Evolutionary conservation across 306 rosid genomes (phyloP), one percentile per base, ranked within the genome.

Genomic region (Boehmeria nivea): DNA sequence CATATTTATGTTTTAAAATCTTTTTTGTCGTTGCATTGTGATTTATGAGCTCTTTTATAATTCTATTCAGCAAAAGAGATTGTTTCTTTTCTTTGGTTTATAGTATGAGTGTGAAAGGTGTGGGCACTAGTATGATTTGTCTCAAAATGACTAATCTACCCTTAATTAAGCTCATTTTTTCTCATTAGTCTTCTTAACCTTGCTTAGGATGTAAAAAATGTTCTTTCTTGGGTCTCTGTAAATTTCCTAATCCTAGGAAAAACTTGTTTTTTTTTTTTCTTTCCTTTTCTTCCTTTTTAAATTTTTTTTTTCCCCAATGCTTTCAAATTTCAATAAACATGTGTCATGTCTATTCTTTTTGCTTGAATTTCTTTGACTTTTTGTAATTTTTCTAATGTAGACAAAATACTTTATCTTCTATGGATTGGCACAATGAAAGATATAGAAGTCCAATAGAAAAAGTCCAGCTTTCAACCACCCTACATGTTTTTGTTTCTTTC

Each of bases 131-230:
- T 33, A 33, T n/a, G n/a, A n/a, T 33, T 33, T 33, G 7, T 4
- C 38, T 5, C 38, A 33, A 54, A 40, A 59, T 69, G 58, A 64
- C 81, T 47, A 71, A 40, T 59, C 8, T 64, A 74, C 64, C 85
- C 79, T 61, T 47, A 13, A 3, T n/a, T n/a, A n/a, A n/a, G n/a
- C n/a, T n/a, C n/a, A n/a, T n/a, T n/a, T 17, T 43, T 56, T 55
- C 42, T 36, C 18, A 38, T 46, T 22, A 37, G 8, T 38, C n/a
- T 27, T 34, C 36, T 37, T 19, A 40, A 38, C 23, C 40, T 54
- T 61, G 52, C 58, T 15, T 27, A 60, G 20, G 66, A 60, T 60
- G 60, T 64, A 11, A 34, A 74, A 48, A 54, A 38, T 56, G 51
- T 52, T 66, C 59, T 60, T 52, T 62, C 43, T 56, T 57, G 71